Base-by-base conservation (phyloP, 208 protist genomes). In the Leishmania martiniquensis region DNA sequence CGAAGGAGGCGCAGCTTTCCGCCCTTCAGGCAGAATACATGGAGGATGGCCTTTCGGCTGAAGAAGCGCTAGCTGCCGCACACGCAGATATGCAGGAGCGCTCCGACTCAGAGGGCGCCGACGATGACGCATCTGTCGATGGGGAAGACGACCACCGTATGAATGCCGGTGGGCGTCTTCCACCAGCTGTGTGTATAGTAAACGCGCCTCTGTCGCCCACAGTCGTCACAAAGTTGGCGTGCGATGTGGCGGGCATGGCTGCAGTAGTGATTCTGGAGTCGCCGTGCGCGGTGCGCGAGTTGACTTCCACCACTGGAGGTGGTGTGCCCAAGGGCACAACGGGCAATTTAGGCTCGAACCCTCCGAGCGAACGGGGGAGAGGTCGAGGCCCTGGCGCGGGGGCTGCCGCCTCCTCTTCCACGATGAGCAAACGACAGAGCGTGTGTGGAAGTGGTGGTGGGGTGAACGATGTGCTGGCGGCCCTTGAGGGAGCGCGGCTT, bases 31-130 rank as follows among this genome's bases (percentile, higher is more conserved):
- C 60, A 42, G 83, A 93, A 63, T 95, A 93, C 81, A 49, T 92
- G 63, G 93, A 97, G 77, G 93, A 97, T 32, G 93, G 91, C 0
- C 80, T 97, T 37, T 68, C 60, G 2, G 81, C 83, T 1, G 91
- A 75, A 12, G 88, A 94, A 17, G 93, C 93, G 1, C 71, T 71
- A 5, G 72, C 45, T 39, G 87, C 86, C 9, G 91, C 89, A 12
- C 47, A 76, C 37, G 89, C 84, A 7, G 88, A 91, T 12, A 54
- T 86, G 54, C 72, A 71, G 13, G 89, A 87, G 10, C 57, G 82
- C 34, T 81, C 85, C 37, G 85, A 78, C 12, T 87, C 83, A 1
- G 84, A 85, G 17, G 54, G 37, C 4, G 83, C 42, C 1, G 83
- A 87, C 34, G 78, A 67, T 2, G 77, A 73, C 22, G 85, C 72